Base-by-base conservation (phyloP, 2,329 filamentous ascomycete genomes). In the Monascus ruber region DNA sequence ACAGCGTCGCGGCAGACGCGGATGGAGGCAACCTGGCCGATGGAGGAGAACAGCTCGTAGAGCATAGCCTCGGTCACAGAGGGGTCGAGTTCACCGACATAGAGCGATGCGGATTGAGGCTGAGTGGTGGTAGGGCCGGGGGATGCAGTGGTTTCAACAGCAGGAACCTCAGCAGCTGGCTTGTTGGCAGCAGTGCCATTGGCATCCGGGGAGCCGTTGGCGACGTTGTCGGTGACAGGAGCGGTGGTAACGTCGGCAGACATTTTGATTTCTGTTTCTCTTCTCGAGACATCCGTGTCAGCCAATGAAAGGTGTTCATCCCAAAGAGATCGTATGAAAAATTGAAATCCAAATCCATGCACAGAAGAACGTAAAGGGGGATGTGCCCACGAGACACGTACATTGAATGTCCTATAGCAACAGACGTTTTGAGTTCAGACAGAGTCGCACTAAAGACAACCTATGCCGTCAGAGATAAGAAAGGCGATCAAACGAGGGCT, bases 21-120 rank as follows among this genome's bases (percentile, higher is more conserved):
- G 68, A 98, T 98, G 46, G 91, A 98, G 52, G 91, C 91, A 58
- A 98, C 91, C 60, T 94, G 89, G 55, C 91, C 91, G 62, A 98
- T 98, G 70, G 93, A 91, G 45, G 91, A 96, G 78, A 98, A 98
- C 49, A 98, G 85, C 79, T 98, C 91, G 70, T 96, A 98, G 60
- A 98, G 87, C 91, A 98, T 98, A 54, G 91, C 91, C 77, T 98
- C 91, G 50, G 91, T 98, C 65, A 98, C 91, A 46, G 86, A 91
- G 55, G 85, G 80, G 67, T 98, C 91, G 57, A 98, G 86, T 75
- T 98, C 91, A 66, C 91, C 91, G 53, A 98, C 91, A 66, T 98
- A 98, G 64, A 98, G 86, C 43, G 91, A 98, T 49, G 91, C 91
- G 38, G 91, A 96, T 67, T 93, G 89, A 65, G 86, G 85, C 60